Evolutionary conservation across 208 protist species (phyloP), one percentile per base, ranked within the genome.

Genomic region (Acanthamoeba sp.): DNA sequence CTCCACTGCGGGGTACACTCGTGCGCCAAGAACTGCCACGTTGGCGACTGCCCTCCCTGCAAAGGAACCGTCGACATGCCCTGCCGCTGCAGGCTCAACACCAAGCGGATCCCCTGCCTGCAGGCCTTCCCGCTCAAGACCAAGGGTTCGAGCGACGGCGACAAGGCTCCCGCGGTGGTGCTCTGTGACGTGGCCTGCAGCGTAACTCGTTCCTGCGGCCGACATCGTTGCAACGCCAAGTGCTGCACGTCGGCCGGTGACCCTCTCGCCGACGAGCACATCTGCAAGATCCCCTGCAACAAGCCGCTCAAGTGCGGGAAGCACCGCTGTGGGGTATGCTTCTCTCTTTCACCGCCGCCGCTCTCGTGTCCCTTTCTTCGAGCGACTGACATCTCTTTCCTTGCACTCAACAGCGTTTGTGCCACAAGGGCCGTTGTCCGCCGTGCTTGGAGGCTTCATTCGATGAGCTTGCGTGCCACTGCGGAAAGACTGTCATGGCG

Each of bases 271-370:
- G 93, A 85, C 50, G 95, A 96, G 45, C 96, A 97, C 84, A 88
- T 96, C 18, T 97, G 96, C 87, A 94, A 80, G 10, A 52, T 95
- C 16, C 55, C 96, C 42, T 97, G 96, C 94, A 92, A 92, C 32
- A 94, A 90, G 59, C n/a, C 50, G 52, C 76, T 97, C 10, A 95
- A 96, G 76, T 97, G 96, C 78, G 94, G 95, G 14, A 50, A 85
- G 40, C 96, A 97, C 29, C 52, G 64, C 29, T 97, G 96, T 45
- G 91, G 93, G 40, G 66, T 93, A 59, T 80, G 95, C 14, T 85
- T 62, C 96, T 93, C 36, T 20, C 32, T 20, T 88, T 24, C 10
- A 29, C 52, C 2, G 50, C 36, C 6, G 9, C 1, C 59, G 6
- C 20, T 9, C 45, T n/a, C 34, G 1, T 76, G 5, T 32, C 1